Evolutionary conservation across 352 stramenopile genomes (phyloP), one percentile per base, ranked within the genome.

Genomic region (Plasmopara halstedii): DNA sequence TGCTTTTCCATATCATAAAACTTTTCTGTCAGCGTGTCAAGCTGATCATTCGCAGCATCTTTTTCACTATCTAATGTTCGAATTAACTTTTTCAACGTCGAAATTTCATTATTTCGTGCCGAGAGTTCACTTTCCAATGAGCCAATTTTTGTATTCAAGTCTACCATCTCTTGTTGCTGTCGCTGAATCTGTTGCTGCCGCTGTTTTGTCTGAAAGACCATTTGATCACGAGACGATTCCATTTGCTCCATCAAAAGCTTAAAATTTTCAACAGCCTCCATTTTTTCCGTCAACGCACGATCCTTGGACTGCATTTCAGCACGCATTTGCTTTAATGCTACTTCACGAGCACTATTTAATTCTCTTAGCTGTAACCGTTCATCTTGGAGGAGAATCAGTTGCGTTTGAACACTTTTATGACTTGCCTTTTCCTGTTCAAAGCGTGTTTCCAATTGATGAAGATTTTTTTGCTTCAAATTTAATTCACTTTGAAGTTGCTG

Each of bases 231-330:
- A n/a, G 76, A 85, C 0, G 70, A 75, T 43, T 90, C 78, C 72
- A 93, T 88, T 39, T 90, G 78, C 53, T 86, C 77, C 13, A 90
- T 67, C 27, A 93, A 32, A 15, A 88, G 53, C 35, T 84, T 83
- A 2, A 84, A 63, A 21, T 86, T 90, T 42, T 85, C 73, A 19
- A 75, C 57, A 2, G 64, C 58, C 36, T 84, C 75, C 1, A 53
- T 77, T 45, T 85, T 86, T 54, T 88, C 73, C 0, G 70, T 85
- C 54, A 88, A 35, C 15, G 50, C 50, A 20, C 63, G 64, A 20
- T 86, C 71, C 50, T 82, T 83, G 0, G 62, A 49, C 38, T 73
- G 71, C 15, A 78, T 53, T 15, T 88, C 64, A 1, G 78, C 62
- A 8, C 78, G 70, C 25, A 89, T 15, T 44, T 86, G 70, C 26